A percentile compares a stretch with the other conserved stretches of the same genome.
These are phyloP conservation scores for Hymenochaete sp. DNA, from an alignment of 1,284 basidiomycete species.

Conservation along the genomic window DNA sequence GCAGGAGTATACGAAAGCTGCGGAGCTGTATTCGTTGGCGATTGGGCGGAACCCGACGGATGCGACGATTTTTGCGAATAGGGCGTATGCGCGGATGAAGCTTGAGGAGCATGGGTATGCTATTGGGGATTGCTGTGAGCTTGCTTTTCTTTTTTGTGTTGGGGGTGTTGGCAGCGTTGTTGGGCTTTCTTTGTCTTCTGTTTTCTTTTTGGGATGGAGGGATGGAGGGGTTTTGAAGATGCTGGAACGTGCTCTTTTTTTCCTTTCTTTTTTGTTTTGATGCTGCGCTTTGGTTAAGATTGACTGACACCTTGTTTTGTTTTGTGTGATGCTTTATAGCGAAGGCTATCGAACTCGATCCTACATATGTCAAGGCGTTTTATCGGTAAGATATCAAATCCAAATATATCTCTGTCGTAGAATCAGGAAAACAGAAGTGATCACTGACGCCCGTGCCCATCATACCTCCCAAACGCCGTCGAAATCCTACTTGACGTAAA, in stretches of 20 bases:
- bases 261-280: too few relatives aligned
- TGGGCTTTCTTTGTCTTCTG: too few relatives aligned
- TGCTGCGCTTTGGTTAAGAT: too few relatives aligned
- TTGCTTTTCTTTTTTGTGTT: slow-evolving; percentile 11
- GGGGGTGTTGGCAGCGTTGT: slow-evolving; percentile 11
- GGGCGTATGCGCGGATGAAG: slow-evolving; percentile 70
- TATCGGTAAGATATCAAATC: slow-evolving; percentile 64
- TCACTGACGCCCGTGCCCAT: slow-evolving; percentile 10
- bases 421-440: too few relatives aligned
- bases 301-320: too few relatives aligned
- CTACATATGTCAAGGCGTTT: slow-evolving; percentile 87
- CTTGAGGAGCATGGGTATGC: slow-evolving; percentile 81
- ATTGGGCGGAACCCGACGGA: slow-evolving; percentile 74
- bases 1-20: slow-evolving; percentile 55
- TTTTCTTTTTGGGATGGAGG: too few relatives aligned
- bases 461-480: background rate
- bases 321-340: slow-evolving; percentile 39
- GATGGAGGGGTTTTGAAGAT: too few relatives aligned
- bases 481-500: slow-evolving; percentile 19
- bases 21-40: slow-evolving; percentile 67
- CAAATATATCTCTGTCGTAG: too few relatives aligned
- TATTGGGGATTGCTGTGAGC: slow-evolving; percentile 66
- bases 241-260: too few relatives aligned
- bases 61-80: slow-evolving; percentile 72
- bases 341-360: slow-evolving; percentile 83